A percentile compares a stretch with the other conserved stretches of the same genome.
phyloP scores from a whole-genome alignment of 345 rosid species.

The Eucalyptus polyanthemos region DNA sequence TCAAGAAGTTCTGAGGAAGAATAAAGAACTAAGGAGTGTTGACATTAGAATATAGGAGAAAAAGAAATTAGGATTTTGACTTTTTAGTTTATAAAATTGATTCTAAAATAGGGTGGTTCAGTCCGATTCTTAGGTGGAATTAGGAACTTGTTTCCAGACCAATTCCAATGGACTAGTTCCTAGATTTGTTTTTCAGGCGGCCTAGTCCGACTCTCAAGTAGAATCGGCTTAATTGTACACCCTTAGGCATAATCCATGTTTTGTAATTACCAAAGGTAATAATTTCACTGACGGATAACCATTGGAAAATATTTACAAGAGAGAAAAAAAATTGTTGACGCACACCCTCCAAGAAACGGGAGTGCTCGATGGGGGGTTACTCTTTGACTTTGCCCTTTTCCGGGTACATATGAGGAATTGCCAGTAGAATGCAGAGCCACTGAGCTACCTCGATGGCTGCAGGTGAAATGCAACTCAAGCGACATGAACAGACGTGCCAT shows the following conservation, averaged over 20 bases:
- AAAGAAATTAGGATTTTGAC: too few relatives aligned
- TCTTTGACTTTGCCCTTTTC: not conserved
- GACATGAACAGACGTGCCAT: not conserved
- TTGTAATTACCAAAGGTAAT: not conserved
- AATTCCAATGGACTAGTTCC: too few relatives aligned
- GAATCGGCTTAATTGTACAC: too few relatives aligned
- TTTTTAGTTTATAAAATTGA: too few relatives aligned
- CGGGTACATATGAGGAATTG: not conserved
- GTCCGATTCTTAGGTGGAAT: too few relatives aligned
- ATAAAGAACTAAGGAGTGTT: too few relatives aligned
- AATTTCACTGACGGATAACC: not conserved
- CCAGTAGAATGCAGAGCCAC: not conserved
- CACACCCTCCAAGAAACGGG: not conserved
- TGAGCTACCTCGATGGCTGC: not conserved
- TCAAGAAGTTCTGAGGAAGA: too few relatives aligned
- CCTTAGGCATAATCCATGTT: too few relatives aligned
- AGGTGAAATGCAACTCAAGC: not conserved
- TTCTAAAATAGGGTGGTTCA: too few relatives aligned
- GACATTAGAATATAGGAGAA: too few relatives aligned
- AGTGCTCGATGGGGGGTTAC: not conserved
- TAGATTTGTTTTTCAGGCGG: too few relatives aligned
- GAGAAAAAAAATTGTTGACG: not conserved
- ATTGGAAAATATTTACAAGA: not conserved
- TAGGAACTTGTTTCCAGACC: fast-evolving
- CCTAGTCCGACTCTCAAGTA: too few relatives aligned